Evolutionary conservation across 345 rosid genomes (phyloP), one percentile per base, ranked within the genome.

Genomic region (Citrus medica): DNA sequence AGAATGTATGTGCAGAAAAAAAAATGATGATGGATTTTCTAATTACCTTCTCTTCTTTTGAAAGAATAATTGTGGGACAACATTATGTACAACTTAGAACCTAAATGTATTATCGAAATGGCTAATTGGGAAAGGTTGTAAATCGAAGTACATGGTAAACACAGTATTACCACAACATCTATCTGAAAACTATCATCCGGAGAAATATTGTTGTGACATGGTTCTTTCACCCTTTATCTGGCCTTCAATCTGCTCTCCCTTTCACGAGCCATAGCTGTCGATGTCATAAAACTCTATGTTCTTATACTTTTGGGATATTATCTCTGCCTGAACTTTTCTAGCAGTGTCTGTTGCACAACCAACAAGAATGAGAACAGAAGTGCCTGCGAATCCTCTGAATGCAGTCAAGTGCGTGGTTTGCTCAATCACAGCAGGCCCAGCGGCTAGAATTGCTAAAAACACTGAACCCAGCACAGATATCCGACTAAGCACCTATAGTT

Each of bases 261-360:
- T 76, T 79, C 63, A 84, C 1, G 48, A 80, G n/a, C 75, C 76
- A 4, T 83, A 85, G 84, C 81, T 89, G 83, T 93, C 91, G 10
- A 88, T 79, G 76, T 95, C 96, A 74, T 95, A 93, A 75, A 91
- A 93, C 84, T 95, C 99, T 24, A 95, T 93, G 85, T 90, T 90
- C 90, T 94, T 92, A 86, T 95, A 92, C 87, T 95, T 95, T 33
- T 93, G 99, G 56, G 99, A 93, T 75, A 93, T 95, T 30, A 95
- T 89, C 88, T 95, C 98, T 6, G 98, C 99, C 83, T 93, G 91
- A 72, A 95, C 98, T 87, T 95, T 95, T 86, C 99, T 89, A 65
- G 99, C 99, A 16, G 98, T 93, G 76, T 95, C 98, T 0, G 98
- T 93, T 0, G 99, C 99, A 83, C 99, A 94, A n/a, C 99, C 99